Percentiles rank a stretch among this genome's conserved stretches.
phyloP scores from a whole-genome alignment of 2,329 filamentous ascomycete species.

The Rhynchosporium secalis region DNA sequence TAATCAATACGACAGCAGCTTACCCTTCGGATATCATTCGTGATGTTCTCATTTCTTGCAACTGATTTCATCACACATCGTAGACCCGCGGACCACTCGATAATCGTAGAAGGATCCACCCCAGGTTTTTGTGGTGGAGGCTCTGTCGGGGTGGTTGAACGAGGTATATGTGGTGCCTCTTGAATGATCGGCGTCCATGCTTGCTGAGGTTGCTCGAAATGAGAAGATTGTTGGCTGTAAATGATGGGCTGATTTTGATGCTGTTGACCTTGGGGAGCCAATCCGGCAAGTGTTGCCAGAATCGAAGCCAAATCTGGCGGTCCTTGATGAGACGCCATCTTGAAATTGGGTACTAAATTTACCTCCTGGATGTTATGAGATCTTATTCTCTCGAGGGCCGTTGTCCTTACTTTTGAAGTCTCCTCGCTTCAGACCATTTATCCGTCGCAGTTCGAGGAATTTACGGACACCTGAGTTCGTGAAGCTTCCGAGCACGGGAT shows the following conservation, averaged over 20 bases:
- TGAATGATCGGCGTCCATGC: conserved; percentile 8
- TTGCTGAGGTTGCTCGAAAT: conserved; percentile 13
- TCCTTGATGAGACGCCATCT: conserved; percentile 31
- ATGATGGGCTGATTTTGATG: conserved; percentile 17
- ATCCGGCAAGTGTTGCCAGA: conserved; percentile 36
- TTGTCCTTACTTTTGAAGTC: not conserved
- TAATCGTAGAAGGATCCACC: conserved; percentile 49
- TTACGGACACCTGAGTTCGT: too few species aligned
- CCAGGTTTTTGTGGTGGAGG: conserved; percentile 22
- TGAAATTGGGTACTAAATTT: not conserved
- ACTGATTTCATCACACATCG: conserved; percentile 52
- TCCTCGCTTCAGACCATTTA: not conserved
- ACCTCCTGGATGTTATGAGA: not conserved
- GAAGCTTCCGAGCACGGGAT: too few species aligned
- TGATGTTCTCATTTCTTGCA: conserved; percentile 45
- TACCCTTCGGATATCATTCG: conserved; percentile 46
- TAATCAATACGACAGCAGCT: conserved; percentile 5
- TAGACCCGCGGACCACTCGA: conserved; percentile 52
- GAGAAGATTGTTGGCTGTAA: conserved; percentile 12
- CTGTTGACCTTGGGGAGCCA: conserved; percentile 30
- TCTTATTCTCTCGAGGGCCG: not conserved
- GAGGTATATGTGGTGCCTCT: conserved; percentile 6
- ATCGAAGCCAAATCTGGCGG: conserved; percentile 40
- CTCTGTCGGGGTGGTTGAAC: conserved; percentile 20
- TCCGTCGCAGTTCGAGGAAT: too few species aligned